These are phyloP conservation scores for Hemileccinum rubropunctum DNA, from an alignment of 768 basidiomycete genomes.

Conservation along the genomic window DNA sequence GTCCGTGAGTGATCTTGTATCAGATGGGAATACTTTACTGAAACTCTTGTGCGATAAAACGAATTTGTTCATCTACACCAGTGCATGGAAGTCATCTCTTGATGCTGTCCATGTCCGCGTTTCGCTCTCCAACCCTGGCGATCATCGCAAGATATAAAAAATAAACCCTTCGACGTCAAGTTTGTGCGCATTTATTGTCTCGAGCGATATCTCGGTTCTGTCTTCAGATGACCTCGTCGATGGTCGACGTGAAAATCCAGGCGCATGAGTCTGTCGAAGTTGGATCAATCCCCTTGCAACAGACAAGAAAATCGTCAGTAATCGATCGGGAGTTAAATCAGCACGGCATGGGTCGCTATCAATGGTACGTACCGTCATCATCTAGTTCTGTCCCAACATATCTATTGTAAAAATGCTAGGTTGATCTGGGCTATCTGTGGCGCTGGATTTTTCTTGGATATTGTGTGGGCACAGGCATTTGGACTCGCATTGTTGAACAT, in stretches of 20 bases:
- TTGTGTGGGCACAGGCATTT: constrained; percentile 6
- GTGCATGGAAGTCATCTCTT: too few species aligned
- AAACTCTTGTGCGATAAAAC: too few species aligned
- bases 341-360: constrained; percentile 15
- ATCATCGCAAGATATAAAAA: too few species aligned
- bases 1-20: too few species aligned
- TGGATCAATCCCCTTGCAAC: not conserved
- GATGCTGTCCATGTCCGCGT: too few species aligned
- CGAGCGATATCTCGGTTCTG: too few species aligned
- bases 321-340: constrained; percentile 12
- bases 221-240: not conserved
- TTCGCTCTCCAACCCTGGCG: too few species aligned
- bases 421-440: constrained; percentile 15
- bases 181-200: too few species aligned
- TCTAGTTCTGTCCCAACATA: not conserved
- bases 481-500: not conserved
- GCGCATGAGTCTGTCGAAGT: not conserved
- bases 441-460: constrained; percentile 9
- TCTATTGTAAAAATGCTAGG: not conserved
- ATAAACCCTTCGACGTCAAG: too few species aligned
- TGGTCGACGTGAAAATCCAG: not conserved
- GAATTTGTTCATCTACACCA: too few species aligned
- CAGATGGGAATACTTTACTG: too few species aligned
- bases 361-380: constrained; percentile 5
- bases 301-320: constrained; percentile 7